A percentile compares a stretch with the other conserved stretches of the same genome.
Conservation (phyloP, 163 green algal genomes). For the Scenedesmus sp. region DNA sequence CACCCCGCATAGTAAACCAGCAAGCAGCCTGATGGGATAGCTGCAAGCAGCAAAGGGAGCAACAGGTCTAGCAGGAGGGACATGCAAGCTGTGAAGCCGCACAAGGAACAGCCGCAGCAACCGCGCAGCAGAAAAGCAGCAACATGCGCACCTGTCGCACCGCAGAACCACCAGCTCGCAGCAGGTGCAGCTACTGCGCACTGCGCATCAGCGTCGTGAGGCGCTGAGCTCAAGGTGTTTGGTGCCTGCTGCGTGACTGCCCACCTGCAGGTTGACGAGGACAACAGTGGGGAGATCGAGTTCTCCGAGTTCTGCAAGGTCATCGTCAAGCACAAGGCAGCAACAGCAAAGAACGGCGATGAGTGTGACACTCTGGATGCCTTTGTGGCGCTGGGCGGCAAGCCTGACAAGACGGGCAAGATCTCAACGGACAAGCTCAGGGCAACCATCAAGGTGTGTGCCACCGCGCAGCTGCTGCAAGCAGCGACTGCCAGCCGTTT, state of each 20-base stretch:
- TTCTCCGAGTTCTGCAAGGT: constrained; percentile 66
- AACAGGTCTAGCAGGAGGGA: background rate
- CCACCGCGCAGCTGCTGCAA: background rate
- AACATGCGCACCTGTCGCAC: too few species aligned
- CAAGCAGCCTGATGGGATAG: background rate
- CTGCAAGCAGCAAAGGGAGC: background rate
- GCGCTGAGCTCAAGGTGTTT: too few species aligned
- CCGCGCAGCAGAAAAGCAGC: background rate
- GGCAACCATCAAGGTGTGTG: constrained; percentile 66
- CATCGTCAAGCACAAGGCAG: constrained; percentile 77
- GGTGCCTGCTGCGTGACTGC: too few species aligned
- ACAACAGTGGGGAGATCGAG: constrained; percentile 77
- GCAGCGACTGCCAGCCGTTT: background rate
- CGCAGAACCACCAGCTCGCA: too few species aligned
- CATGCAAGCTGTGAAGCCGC: background rate
- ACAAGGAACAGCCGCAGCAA: background rate
- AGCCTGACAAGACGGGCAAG: constrained; percentile 65
- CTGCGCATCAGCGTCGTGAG: too few species aligned
- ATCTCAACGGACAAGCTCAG: constrained; percentile 70
- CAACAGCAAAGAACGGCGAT: constrained; percentile 57
- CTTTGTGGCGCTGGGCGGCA: constrained; percentile 83
- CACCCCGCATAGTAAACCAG: too few species aligned
- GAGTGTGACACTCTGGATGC: constrained; percentile 84
- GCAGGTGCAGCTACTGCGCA: too few species aligned
- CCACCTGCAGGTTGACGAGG: constrained; percentile 77